phyloP scores from a whole-genome alignment of 2,329 filamentous ascomycete genomes.

The Colletotrichum ledebouriae region DNA sequence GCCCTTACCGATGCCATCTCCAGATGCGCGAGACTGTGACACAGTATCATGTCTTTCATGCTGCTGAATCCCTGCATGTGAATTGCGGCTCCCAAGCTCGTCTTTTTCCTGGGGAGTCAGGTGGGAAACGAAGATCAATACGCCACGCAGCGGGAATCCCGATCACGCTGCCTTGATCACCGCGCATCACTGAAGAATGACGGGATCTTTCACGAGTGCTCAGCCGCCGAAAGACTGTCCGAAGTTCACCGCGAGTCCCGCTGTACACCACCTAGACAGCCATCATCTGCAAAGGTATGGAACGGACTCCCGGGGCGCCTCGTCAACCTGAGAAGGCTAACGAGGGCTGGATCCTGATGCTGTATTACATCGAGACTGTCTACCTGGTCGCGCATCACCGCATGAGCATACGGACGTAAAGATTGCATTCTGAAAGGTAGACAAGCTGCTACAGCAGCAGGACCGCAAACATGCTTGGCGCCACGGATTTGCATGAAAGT shows the following conservation, averaged over 20 bases:
- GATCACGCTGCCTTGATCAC: constrained; percentile 5
- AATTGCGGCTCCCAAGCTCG: too few relatives aligned
- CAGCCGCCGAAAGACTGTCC: not conserved
- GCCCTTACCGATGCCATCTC: not conserved
- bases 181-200: constrained; percentile 18
- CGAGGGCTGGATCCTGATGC: too few relatives aligned
- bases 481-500: not conserved
- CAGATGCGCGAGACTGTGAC: not conserved
- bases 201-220: not conserved
- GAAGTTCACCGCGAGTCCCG: too few relatives aligned
- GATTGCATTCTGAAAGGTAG: not conserved
- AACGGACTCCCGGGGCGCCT: too few relatives aligned
- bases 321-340: too few relatives aligned
- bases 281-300: not conserved
- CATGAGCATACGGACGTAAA: too few relatives aligned
- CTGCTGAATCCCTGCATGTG: not conserved
- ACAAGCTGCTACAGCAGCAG: not conserved
- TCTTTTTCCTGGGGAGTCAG: not conserved
- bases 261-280: not conserved
- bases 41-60: fast-evolving
- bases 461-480: constrained; percentile 9
- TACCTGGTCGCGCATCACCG: too few relatives aligned
- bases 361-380: too few relatives aligned
- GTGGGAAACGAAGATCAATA: not conserved
- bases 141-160: constrained; percentile 2